Percentiles rank a stretch among this genome's conserved stretches.
These are phyloP conservation scores for Lipomyces japonicus DNA, from an alignment of 805 yeast species.

Conservation along the genomic window DNA sequence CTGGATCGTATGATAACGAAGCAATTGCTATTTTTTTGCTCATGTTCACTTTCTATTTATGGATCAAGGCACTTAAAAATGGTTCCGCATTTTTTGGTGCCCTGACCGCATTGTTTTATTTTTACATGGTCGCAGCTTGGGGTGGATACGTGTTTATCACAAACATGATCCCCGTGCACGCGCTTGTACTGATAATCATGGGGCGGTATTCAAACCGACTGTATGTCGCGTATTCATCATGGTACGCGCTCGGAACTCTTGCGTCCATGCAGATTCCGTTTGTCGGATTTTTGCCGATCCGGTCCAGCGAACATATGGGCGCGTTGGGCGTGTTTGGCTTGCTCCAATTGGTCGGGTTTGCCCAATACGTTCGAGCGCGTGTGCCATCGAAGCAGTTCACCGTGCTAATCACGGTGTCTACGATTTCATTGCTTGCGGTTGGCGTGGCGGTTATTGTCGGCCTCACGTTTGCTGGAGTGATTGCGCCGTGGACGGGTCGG, in stretches of 20 bases:
- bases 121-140: constrained; percentile 99
- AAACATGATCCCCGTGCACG: constrained; percentile 92
- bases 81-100: constrained; percentile 86
- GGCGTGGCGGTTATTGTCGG: constrained; percentile 71
- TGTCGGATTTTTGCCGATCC: constrained; percentile 94
- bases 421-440: constrained; percentile 52
- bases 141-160: constrained; percentile 99
- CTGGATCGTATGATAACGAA: constrained; percentile 98
- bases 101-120: constrained; percentile 80
- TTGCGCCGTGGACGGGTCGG: constrained; percentile 99
- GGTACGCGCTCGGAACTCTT: constrained; percentile 96
- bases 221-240: constrained; percentile 88
- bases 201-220: constrained; percentile 83
- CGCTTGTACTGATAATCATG: constrained; percentile 84
- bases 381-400: constrained; percentile 72
- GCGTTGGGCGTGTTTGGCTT: constrained; percentile 96
- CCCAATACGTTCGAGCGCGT: constrained; percentile 71
- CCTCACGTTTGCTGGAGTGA: constrained; percentile 84
- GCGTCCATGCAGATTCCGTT: constrained; percentile 99
- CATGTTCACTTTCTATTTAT: constrained; percentile 90
- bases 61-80: constrained; percentile 90
- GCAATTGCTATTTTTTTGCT: constrained; percentile 95
- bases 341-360: constrained; percentile 83
- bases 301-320: constrained; percentile 98
- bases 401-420: constrained; percentile 48